A percentile compares a stretch with the other conserved stretches of the same genome.
Evolutionary conservation across 2,329 filamentous ascomycete species (phyloP).

Genomic region (Zymoseptoria passerinii): DNA sequence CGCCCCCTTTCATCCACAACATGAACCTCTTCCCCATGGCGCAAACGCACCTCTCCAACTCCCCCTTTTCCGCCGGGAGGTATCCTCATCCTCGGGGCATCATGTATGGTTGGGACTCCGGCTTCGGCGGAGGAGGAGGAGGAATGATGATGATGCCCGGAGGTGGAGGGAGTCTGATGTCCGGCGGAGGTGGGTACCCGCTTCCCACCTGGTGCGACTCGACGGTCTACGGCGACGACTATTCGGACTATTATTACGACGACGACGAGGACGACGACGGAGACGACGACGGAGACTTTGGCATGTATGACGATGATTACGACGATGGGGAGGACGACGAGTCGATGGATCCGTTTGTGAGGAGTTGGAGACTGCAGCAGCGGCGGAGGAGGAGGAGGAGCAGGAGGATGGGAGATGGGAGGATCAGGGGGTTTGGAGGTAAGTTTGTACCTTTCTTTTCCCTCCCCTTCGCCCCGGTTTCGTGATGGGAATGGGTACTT

Average conservation of each 20-base stretch:
- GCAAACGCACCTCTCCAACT: conserved; percentile 2
- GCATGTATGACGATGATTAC: not conserved
- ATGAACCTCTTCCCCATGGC: conserved; percentile 16
- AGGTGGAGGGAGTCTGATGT: not conserved
- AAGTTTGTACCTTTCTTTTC: no score
- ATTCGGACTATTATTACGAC: not conserved
- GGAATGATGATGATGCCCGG: not conserved
- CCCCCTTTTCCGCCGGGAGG: conserved; percentile 11
- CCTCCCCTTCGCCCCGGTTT: no score
- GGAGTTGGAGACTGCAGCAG: not conserved
- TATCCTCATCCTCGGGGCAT: conserved; percentile 11
- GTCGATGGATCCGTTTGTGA: not conserved
- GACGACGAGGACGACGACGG: not conserved
- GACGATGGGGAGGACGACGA: not conserved
- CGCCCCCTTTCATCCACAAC: conserved; percentile 11
- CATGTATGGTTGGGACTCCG: not conserved
- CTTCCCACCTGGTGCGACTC: not conserved
- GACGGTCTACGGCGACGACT: not conserved
- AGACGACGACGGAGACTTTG: not conserved
- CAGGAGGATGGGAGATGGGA: no score
- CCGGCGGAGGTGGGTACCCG: no score
- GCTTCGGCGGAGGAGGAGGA: not conserved
- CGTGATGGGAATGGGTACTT: not conserved
- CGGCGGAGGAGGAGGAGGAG: no score
- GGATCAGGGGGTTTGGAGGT: not conserved